Percentiles rank a stretch among this genome's conserved stretches.
Conservation (phyloP, 371 early-diverging fungal species). For the Rhizopus delemar region DNA sequence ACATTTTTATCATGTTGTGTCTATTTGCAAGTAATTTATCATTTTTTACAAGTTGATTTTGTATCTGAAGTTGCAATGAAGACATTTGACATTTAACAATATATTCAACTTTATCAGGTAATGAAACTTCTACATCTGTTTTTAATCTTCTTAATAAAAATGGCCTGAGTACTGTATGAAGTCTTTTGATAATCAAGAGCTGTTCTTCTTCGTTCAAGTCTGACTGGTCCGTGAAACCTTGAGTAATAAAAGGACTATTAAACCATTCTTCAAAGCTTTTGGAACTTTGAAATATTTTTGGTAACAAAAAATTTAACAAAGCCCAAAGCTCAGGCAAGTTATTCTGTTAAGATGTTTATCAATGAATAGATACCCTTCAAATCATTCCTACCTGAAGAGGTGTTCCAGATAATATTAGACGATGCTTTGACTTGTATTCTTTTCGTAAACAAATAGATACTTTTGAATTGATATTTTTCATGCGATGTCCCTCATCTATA, state of each 20-base stretch:
- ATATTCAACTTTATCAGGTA: conserved; percentile 98
- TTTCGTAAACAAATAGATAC: conserved; percentile 82
- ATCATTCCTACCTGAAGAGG: conserved; percentile 82
- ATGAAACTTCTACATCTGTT: conserved; percentile 98
- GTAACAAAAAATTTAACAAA: conserved; percentile 96
- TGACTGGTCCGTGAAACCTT: conserved; percentile 85
- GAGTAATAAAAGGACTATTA: conserved; percentile 90
- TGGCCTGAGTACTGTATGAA: conserved; percentile 97
- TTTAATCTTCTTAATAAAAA: conserved; percentile 97
- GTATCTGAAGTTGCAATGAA: conserved; percentile 77
- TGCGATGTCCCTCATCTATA: conserved; percentile 99
- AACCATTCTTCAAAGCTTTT: conserved; percentile 99
- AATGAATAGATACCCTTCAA: not conserved
- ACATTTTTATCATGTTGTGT: not conserved
- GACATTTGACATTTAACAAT: conserved; percentile 94
- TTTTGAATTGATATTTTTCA: conserved; percentile 95
- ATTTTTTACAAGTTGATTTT: conserved; percentile 76
- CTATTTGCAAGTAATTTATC: conserved; percentile 51
- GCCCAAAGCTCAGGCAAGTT: conserved; percentile 99
- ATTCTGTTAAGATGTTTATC: conserved; percentile 62
- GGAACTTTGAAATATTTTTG: conserved; percentile 94
- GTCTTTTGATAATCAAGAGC: conserved; percentile 92
- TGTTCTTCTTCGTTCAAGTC: conserved; percentile 97
- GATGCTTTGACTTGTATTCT: conserved; percentile 85
- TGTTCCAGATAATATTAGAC: conserved; percentile 98